A percentile compares a stretch with the other conserved stretches of the same genome.
Conservation (phyloP, 768 basidiomycete genomes). For the Tephrocybe sp. region DNA sequence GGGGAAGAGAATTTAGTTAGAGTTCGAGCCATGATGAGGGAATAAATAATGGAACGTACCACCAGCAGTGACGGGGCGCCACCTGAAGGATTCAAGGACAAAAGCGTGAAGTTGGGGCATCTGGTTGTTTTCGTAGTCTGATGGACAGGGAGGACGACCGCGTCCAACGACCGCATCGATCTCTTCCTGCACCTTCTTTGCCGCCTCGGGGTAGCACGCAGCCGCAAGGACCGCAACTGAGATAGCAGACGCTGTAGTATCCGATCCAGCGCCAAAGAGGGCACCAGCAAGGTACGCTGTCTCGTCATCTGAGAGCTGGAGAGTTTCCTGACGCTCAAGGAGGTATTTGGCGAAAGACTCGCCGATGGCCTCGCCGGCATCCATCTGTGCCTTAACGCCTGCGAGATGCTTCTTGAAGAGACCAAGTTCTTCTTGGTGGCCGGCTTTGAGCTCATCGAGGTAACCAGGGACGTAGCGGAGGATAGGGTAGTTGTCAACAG, state of each 20-base stretch:
- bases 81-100: slow-evolving; percentile 47
- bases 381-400: slow-evolving; percentile 44
- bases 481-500: slow-evolving; percentile 45
- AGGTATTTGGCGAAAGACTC: slow-evolving; percentile 58
- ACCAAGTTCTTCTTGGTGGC: slow-evolving; percentile 52
- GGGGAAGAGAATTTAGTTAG: not conserved
- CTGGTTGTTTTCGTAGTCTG: slow-evolving; percentile 4
- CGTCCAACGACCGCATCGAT: slow-evolving; percentile 50
- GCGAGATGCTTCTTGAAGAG: slow-evolving; percentile 53
- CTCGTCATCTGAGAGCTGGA: slow-evolving; percentile 54
- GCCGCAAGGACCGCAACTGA: slow-evolving; percentile 57
- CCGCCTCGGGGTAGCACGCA: slow-evolving; percentile 51
- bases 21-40: not conserved
- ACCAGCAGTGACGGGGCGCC: slow-evolving; percentile 48
- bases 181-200: slow-evolving; percentile 49
- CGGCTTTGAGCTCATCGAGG: slow-evolving; percentile 50
- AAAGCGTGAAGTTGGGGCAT: slow-evolving; percentile 43
- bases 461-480: slow-evolving; percentile 56
- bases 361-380: slow-evolving; percentile 34
- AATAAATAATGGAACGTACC: slow-evolving; percentile 25
- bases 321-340: slow-evolving; percentile 50
- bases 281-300: slow-evolving; percentile 61
- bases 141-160: slow-evolving; percentile 21
- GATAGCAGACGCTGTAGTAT: slow-evolving; percentile 62
- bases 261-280: slow-evolving; percentile 66